Conservation (phyloP, 208 protist genomes). For the Trypanosoma conorhini region DNA sequence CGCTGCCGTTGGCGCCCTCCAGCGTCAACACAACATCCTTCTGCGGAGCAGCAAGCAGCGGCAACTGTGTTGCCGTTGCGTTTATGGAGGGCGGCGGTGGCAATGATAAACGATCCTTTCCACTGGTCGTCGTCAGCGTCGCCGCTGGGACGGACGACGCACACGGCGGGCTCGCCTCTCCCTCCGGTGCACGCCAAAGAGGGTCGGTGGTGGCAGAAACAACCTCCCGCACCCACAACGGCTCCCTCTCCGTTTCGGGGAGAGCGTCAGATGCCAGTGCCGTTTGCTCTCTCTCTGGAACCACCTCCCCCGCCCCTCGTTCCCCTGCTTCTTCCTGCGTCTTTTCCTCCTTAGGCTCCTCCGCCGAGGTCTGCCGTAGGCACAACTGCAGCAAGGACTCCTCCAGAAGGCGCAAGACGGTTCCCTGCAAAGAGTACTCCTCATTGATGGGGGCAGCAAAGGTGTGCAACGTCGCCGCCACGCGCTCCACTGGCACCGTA, state of each 20-base stretch:
- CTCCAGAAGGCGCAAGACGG: constrained; percentile 20
- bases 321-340: neutral
- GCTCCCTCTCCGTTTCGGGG: neutral
- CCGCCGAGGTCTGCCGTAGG: neutral
- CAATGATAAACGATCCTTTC: neutral
- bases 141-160: neutral
- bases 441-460: constrained; percentile 1
- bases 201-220: constrained; percentile 22
- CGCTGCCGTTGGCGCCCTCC: constrained; percentile 5
- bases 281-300: no score
- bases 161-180: neutral
- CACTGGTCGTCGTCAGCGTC: neutral
- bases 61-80: neutral
- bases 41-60: neutral
- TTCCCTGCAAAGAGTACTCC: constrained; percentile 16
- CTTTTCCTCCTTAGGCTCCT: neutral
- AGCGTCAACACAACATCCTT: constrained; percentile 8
- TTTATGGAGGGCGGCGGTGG: neutral
- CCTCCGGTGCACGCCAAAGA: constrained; percentile 12
- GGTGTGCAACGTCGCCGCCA: neutral
- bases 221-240: constrained; percentile 28
- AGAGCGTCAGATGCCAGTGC: neutral
- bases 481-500: neutral
- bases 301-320: neutral
- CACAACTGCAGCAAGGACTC: constrained; percentile 12